phyloP scores from a whole-genome alignment of 2,329 filamentous ascomycete genomes.

The Tolypocladium ophioglossoides region DNA sequence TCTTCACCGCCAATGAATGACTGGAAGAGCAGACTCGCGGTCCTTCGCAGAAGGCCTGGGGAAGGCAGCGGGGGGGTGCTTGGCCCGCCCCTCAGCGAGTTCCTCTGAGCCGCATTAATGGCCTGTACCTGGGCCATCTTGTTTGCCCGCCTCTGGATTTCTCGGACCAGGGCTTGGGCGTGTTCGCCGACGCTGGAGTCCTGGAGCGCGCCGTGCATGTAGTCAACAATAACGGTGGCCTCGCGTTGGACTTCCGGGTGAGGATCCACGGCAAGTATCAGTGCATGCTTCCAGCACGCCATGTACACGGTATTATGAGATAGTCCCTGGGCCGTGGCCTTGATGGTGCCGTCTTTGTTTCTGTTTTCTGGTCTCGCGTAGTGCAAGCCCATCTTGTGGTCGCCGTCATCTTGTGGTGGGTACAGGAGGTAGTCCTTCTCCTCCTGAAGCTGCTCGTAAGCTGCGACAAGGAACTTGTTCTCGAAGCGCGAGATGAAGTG shows the following conservation, averaged over 20 bases:
- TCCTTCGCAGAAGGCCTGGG: slow-evolving; percentile 50
- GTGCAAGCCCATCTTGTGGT: slow-evolving; percentile 53
- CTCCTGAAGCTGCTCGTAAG: slow-evolving; percentile 81
- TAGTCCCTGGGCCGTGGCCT: slow-evolving; percentile 44
- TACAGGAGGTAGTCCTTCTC: slow-evolving; percentile 61
- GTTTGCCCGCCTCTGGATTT: slow-evolving; percentile 48
- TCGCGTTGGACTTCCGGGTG: slow-evolving; percentile 87
- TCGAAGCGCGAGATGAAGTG: slow-evolving; percentile 85
- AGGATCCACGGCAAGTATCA: slow-evolving; percentile 86
- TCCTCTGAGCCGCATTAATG: slow-evolving; percentile 31
- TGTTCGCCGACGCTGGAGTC: slow-evolving; percentile 64
- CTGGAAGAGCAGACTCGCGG: slow-evolving; percentile 52
- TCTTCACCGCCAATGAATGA: slow-evolving; percentile 44
- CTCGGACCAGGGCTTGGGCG: slow-evolving; percentile 63
- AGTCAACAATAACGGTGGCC: slow-evolving; percentile 77
- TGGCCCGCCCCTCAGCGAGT: slow-evolving; percentile 25
- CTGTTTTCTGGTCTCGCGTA: slow-evolving; percentile 46
- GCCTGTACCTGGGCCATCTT: slow-evolving; percentile 35
- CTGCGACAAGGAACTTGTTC: slow-evolving; percentile 82
- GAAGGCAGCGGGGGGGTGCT: slow-evolving; percentile 36
- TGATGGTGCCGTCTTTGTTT: slow-evolving; percentile 47
- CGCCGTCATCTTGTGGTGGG: slow-evolving; percentile 43
- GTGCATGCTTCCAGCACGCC: slow-evolving; percentile 85
- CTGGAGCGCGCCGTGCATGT: slow-evolving; percentile 67
- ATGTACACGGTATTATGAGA: slow-evolving; percentile 88